Evolutionary conservation across 371 early-diverging fungal genomes (phyloP), one percentile per base, ranked within the genome.

Genomic region (Rhizopus sp.): DNA sequence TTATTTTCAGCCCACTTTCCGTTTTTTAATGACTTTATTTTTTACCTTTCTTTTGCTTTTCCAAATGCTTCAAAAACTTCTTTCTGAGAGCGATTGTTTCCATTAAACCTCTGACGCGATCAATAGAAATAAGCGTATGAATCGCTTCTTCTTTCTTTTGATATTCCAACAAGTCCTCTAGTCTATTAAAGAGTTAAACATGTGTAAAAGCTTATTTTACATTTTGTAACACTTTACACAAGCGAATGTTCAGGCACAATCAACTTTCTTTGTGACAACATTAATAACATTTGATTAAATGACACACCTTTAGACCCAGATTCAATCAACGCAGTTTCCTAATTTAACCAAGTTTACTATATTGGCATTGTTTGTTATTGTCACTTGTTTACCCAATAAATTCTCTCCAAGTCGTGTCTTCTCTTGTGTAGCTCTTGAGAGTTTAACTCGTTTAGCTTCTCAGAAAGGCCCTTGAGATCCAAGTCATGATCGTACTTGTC

Each of bases 211-310:
- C 23, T 23, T 23, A 23, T 23, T 23, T 23, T 23, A 23, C 23
- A 23, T 23, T 23, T 23, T 23, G 23, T 23, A 23, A 23, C 23
- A 23, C 23, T 75, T 71, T 75, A 78, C 79, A 77, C 39, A n/a
- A 80, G 62, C 0, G 77, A 69, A 46, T 80, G 65, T 50, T 80
- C 80, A 23, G 80, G 75, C 47, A 83, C 77, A 56, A 85, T 82
- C 9, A 85, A 59, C 62, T 83, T 85, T 59, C 78, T 73, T 47
- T 80, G 81, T 7, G 83, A 83, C 55, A 85, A 59, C 70, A 80
- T 81, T 30, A 72, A 64, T 31, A 85, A 63, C 83, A 83, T 83
- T 55, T 81, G 78, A 52, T 81, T 81, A 54, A 85, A 85, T 42
- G 85, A 81, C 10, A 85, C 71, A 4, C 85, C 85, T 57, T 68